Evolutionary conservation across 495 filamentous ascomycete species (phyloP).

Genomic region (Penicillium maclennaniae): DNA sequence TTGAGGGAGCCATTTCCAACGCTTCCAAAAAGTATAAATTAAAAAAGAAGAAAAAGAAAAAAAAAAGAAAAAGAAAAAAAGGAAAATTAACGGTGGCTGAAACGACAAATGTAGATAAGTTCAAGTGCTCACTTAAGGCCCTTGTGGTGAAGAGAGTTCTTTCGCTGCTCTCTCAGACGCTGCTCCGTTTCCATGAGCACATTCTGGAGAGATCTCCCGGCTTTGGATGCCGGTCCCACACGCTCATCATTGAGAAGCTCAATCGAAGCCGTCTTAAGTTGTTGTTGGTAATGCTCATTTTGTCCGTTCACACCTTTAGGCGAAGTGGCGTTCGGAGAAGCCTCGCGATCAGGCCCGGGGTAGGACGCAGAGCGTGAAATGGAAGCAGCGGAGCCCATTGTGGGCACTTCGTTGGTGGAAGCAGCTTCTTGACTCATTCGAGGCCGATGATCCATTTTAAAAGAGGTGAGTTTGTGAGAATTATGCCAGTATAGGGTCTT

Average conservation of each 20-base stretch:
- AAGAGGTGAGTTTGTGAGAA: not conserved
- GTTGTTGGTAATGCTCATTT: slow-evolving; percentile 1
- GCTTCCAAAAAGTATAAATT: too few species aligned
- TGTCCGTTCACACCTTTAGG: not conserved
- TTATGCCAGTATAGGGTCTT: not conserved
- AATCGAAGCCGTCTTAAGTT: slow-evolving; percentile 4
- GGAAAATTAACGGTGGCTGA: too few species aligned
- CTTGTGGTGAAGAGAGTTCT: not conserved
- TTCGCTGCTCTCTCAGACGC: slow-evolving; percentile 1
- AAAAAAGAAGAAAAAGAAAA: too few species aligned
- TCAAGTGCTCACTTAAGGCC: not conserved
- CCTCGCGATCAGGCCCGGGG: not conserved
- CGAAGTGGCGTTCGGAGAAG: not conserved
- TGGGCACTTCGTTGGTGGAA: slow-evolving; percentile 7
- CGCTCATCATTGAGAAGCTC: slow-evolving; percentile 10
- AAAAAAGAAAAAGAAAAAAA: too few species aligned
- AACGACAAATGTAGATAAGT: not conserved
- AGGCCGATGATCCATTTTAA: not conserved
- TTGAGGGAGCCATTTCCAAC: too few species aligned
- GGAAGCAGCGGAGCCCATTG: not conserved
- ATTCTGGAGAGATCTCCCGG: slow-evolving; percentile 8
- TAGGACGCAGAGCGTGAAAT: slow-evolving; percentile 5
- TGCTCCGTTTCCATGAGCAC: slow-evolving; percentile 12
- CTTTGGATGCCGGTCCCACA: slow-evolving; percentile 8
- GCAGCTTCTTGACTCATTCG: slow-evolving; percentile 4